A percentile compares a stretch with the other conserved stretches of the same genome.
These are phyloP conservation scores for Penstemon newberryi DNA, from an alignment of 257 asterid genomes.

Conservation along the genomic window DNA sequence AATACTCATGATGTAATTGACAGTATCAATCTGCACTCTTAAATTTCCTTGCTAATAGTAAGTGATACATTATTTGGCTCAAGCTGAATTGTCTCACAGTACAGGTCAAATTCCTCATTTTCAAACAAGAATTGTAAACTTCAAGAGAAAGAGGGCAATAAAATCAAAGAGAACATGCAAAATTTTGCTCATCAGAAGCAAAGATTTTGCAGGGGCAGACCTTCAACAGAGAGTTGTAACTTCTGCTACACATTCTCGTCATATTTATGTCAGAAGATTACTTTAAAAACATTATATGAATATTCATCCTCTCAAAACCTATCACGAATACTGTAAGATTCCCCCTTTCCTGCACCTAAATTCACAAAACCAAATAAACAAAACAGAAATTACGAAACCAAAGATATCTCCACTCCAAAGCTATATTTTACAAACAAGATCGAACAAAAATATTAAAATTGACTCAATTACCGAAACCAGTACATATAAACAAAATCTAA, in stretches of 20 bases:
- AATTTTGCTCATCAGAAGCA: not conserved
- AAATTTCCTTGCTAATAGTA: not conserved
- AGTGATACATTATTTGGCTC: not conserved
- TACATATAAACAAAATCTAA: too few relatives aligned
- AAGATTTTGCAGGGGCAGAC: not conserved
- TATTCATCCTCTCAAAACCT: not conserved
- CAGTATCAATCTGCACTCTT: constrained; percentile 2
- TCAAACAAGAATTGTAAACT: not conserved
- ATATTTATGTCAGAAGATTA: not conserved
- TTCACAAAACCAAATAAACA: not conserved
- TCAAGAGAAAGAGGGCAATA: not conserved
- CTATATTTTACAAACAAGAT: too few relatives aligned
- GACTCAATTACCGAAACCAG: too few relatives aligned
- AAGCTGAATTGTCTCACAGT: not conserved
- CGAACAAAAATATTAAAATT: too few relatives aligned
- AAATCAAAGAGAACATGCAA: not conserved
- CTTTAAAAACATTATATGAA: not conserved
- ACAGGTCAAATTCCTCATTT: not conserved
- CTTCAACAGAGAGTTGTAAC: not conserved
- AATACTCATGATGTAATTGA: not conserved
- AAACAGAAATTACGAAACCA: not conserved
- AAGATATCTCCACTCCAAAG: not conserved
- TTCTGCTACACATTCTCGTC: not conserved
- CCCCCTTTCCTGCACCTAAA: not conserved
- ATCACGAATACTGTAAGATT: not conserved